Evolutionary conservation across 805 yeast species (phyloP).

Genomic region (Candida incommunis): DNA sequence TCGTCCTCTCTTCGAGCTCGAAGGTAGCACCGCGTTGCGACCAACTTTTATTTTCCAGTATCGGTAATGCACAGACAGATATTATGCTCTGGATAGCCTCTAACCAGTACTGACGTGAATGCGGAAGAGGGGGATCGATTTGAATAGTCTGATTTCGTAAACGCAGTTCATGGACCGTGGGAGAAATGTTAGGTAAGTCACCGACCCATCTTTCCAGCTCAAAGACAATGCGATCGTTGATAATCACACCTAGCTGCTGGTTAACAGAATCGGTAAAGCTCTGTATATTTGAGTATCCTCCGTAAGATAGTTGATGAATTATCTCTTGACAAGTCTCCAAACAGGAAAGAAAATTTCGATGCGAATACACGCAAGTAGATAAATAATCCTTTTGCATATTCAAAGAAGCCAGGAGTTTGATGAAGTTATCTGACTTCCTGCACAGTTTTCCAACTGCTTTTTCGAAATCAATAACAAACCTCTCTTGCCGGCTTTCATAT

Average conservation of each 20-base stretch:
- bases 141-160: constrained; percentile 25
- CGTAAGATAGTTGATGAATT: constrained; percentile 24
- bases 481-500: constrained; percentile 20
- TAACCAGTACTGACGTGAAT: constrained; percentile 8
- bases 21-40: constrained; percentile 7
- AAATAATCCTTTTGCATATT: constrained; percentile 14
- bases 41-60: constrained; percentile 5
- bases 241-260: constrained; percentile 14
- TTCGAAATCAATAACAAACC: constrained; percentile 22
- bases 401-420: constrained; percentile 18
- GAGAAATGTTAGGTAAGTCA: not conserved
- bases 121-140: constrained; percentile 28
- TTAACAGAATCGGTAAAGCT: constrained; percentile 24
- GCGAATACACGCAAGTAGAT: constrained; percentile 16
- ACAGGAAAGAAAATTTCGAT: constrained; percentile 7
- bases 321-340: constrained; percentile 23
- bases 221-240: constrained; percentile 18
- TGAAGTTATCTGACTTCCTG: constrained; percentile 19
- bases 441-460: constrained; percentile 18
- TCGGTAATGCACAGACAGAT: constrained; percentile 5
- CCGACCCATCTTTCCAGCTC: constrained; percentile 14
- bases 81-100: constrained; percentile 6
- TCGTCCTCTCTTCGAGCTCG: constrained; percentile 1
- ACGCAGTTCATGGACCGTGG: constrained; percentile 21
- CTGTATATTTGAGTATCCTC: constrained; percentile 24